phyloP scores from a whole-genome alignment of 306 rosid genomes.

The Fagus crenata region DNA sequence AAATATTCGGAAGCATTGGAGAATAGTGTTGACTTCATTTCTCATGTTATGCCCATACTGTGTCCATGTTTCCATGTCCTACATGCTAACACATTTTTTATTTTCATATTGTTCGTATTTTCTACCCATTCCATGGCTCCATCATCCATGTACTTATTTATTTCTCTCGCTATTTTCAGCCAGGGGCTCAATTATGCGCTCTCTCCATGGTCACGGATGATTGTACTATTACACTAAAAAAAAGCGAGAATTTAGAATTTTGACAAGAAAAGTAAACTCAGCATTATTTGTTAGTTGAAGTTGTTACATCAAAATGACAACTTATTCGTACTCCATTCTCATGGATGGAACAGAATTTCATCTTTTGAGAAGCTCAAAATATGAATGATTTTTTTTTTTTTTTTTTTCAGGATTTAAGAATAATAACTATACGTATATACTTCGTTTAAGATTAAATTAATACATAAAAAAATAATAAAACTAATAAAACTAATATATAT shows the following conservation, averaged over 20 bases:
- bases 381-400: too few species aligned
- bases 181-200: background rate
- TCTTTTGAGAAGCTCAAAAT: too few species aligned
- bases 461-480: too few species aligned
- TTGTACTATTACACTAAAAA: background rate
- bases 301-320: background rate
- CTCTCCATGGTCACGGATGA: background rate
- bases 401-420: too few species aligned
- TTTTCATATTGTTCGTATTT: too few species aligned
- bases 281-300: background rate
- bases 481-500: too few species aligned
- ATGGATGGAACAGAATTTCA: too few species aligned
- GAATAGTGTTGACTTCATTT: background rate
- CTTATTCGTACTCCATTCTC: background rate
- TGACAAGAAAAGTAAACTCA: background rate
- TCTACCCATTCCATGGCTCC: background rate
- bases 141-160: too few species aligned
- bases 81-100: background rate
- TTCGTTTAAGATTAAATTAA: too few species aligned
- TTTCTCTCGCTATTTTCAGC: too few species aligned
- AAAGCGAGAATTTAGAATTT: background rate
- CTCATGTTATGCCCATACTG: background rate
- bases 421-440: too few species aligned
- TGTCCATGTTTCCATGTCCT: background rate
- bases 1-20: background rate